Percentiles rank a stretch among this genome's conserved stretches.
These are phyloP conservation scores for Pseudozyma pruni DNA, from an alignment of 1,284 basidiomycete species.

Conservation along the genomic window DNA sequence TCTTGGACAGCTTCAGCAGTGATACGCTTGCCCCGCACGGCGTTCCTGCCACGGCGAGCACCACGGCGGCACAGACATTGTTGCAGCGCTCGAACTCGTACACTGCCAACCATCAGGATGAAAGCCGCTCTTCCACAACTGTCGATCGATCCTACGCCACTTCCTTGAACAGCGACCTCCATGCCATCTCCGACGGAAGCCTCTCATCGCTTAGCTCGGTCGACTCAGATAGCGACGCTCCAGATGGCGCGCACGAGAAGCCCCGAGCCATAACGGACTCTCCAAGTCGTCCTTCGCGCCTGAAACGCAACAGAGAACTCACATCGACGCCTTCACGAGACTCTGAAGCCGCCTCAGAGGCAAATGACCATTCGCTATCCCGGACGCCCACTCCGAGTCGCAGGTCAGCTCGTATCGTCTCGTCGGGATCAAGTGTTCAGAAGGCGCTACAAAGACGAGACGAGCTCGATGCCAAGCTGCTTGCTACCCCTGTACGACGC, in stretches of 20 bases:
- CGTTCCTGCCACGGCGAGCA: neutral
- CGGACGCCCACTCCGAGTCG: constrained; percentile 28
- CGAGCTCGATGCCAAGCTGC: constrained; percentile 41
- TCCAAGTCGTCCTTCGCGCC: constrained; percentile 1
- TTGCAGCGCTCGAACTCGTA: constrained; percentile 1
- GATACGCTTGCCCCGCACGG: neutral
- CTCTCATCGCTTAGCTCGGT: constrained; percentile 31
- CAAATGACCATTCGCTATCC: constrained; percentile 7
- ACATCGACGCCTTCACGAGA: constrained; percentile 4
- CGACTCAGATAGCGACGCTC: constrained; percentile 20
- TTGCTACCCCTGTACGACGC: constrained; percentile 16
- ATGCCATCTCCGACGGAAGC: constrained; percentile 23
- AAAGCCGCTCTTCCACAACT: constrained; percentile 14
- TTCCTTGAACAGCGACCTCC: constrained; percentile 24
- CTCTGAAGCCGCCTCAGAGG: constrained; percentile 1
- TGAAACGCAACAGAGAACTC: neutral
- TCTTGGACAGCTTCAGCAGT: constrained; percentile 2
- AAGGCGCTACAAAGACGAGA: constrained; percentile 42
- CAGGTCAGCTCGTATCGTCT: constrained; percentile 38
- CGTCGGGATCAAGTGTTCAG: constrained; percentile 43
- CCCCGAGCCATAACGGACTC: neutral
- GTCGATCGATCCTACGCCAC: constrained; percentile 28
- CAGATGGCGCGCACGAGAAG: constrained; percentile 3
- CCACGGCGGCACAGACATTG: neutral
- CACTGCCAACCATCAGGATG: constrained; percentile 7